Percentiles rank a stretch among this genome's conserved stretches.
These are phyloP conservation scores for Polytrichum formosum DNA, from an alignment of 225 moss, liverwort and hornwort species.

Conservation along the genomic window DNA sequence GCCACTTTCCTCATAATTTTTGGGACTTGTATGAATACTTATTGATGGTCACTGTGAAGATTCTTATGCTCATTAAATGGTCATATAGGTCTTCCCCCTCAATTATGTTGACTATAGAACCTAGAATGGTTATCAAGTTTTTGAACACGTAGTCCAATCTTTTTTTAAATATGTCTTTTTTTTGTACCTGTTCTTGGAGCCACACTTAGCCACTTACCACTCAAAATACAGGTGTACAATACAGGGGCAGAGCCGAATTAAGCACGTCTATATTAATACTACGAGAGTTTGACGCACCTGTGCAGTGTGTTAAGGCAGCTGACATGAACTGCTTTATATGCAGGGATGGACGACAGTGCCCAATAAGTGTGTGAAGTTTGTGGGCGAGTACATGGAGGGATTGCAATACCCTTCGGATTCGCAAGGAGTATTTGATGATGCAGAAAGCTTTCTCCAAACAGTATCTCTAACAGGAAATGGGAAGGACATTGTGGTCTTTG, in stretches of 20 bases:
- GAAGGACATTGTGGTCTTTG: conserved; percentile 68
- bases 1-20: too few species aligned
- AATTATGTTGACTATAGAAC: neutral
- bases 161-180: too few species aligned
- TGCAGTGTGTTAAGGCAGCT: too few species aligned
- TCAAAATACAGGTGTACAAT: too few species aligned
- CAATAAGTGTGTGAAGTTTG: conserved; percentile 4
- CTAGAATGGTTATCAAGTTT: neutral
- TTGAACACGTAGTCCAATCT: too few species aligned
- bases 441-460: neutral
- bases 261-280: neutral
- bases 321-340: neutral
- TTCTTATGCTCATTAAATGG: neutral
- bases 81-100: neutral
- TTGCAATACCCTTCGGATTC: conserved; percentile 5
- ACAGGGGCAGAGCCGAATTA: neutral
- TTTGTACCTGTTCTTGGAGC: too few species aligned
- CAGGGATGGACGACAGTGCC: conserved; percentile 29
- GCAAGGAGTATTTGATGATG: neutral
- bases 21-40: too few species aligned
- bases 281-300: neutral
- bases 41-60: too few species aligned
- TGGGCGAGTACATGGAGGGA: conserved; percentile 21
- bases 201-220: too few species aligned
- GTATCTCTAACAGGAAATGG: conserved; percentile 26